Percentiles rank a stretch among this genome's conserved stretches.
Evolutionary conservation across 2,329 filamentous ascomycete genomes (phyloP).

Genomic region (Sporothrix inflata): DNA sequence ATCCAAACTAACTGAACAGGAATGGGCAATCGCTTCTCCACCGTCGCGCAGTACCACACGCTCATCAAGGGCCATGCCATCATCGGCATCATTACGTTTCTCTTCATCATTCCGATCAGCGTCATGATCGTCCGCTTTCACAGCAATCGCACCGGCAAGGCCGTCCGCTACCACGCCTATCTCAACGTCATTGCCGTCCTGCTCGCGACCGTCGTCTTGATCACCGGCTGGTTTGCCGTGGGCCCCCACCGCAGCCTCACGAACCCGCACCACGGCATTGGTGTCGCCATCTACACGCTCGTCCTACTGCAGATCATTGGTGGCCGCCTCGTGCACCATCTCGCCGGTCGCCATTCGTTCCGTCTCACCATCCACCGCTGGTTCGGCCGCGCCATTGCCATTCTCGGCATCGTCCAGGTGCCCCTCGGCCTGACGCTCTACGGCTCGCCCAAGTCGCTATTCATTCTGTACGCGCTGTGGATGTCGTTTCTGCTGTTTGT

Average conservation of each 20-base stretch:
- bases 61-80: conserved; percentile 74
- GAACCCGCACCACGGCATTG: conserved; percentile 85
- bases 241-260: conserved; percentile 71
- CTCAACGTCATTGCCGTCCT: conserved; percentile 70
- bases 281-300: conserved; percentile 74
- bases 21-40: conserved; percentile 80
- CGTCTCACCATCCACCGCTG: conserved; percentile 79
- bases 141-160: conserved; percentile 61
- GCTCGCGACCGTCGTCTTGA: conserved; percentile 70
- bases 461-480: conserved; percentile 83
- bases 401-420: conserved; percentile 85
- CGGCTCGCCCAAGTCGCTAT: conserved; percentile 81
- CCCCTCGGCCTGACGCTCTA: conserved; percentile 89
- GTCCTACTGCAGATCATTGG: conserved; percentile 72
- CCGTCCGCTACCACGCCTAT: conserved; percentile 73
- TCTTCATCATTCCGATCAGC: conserved; percentile 73
- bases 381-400: conserved; percentile 74
- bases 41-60: conserved; percentile 68
- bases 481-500: conserved; percentile 70
- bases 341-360: conserved; percentile 53
- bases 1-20: conserved; percentile 50
- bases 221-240: conserved; percentile 78
- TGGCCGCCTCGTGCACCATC: conserved; percentile 64
- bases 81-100: conserved; percentile 72
- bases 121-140: conserved; percentile 76